phyloP scores from a whole-genome alignment of 768 basidiomycete species.

The Boletus reticuloceps region DNA sequence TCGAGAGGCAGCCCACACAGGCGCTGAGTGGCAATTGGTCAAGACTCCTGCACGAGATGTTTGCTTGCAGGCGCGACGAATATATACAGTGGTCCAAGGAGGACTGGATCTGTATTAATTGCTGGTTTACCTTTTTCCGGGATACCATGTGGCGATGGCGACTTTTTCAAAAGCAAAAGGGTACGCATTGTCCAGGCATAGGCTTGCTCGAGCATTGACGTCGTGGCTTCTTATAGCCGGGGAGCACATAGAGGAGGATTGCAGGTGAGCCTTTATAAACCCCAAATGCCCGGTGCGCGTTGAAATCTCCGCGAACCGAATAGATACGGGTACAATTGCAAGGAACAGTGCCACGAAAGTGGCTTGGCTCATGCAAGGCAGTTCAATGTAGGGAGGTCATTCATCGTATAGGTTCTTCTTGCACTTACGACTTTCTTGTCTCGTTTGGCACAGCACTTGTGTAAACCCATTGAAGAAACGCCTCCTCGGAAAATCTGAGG shows the following conservation, averaged over 20 bases:
- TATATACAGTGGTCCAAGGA: conserved; percentile 1
- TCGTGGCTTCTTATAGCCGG: not conserved
- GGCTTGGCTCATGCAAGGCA: not conserved
- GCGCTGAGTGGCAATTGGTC: not conserved
- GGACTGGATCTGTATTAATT: not conserved
- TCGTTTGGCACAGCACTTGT: no score
- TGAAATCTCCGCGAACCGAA: not conserved
- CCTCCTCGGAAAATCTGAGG: no score
- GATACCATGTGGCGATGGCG: conserved; percentile 6
- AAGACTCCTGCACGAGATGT: not conserved
- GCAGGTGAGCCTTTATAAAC: not conserved
- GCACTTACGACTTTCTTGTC: no score
- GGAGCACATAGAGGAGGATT: not conserved
- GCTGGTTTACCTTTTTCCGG: not conserved
- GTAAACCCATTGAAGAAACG: no score
- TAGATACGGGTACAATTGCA: conserved; percentile 5
- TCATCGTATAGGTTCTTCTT: no score
- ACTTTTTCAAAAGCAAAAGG: not conserved
- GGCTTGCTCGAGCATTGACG: not conserved
- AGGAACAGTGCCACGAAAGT: not conserved
- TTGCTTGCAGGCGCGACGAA: not conserved
- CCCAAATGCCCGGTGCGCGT: not conserved
- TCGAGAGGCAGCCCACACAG: not conserved
- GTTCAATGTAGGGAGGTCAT: not conserved
- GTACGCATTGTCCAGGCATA: not conserved